Base-by-base conservation (phyloP, 192 early-diverging fungal genomes). In the Mycoemilia scoparia region DNA sequence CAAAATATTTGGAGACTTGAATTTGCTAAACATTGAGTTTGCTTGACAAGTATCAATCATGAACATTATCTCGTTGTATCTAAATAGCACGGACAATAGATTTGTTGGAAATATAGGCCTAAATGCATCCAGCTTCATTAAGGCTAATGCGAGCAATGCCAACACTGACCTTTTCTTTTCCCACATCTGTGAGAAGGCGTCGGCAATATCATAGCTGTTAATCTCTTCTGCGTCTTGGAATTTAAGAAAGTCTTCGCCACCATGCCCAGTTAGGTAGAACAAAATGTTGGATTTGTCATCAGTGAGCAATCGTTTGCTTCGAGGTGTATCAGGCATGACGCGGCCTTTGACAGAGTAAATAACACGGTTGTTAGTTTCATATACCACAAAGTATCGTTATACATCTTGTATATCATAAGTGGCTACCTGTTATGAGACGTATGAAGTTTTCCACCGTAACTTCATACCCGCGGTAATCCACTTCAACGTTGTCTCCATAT, bases 21-120 rank as follows among this genome's bases (percentile, higher is more conserved):
- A 82, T 45, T 80, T 75, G 49, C 71, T 74, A 39, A 81, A 98
- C 84, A 98, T 87, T 6, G 90, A 87, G 40, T 87, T 89, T 4
- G 95, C 95, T 57, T 98, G 95, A 40, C 95, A 98, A 1, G 95
- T 98, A 48, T 98, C 95, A 32, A 90, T 84, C 69, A 98, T 82
- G 54, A 98, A 96, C 40, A 98, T 67, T n/a, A 98, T 78, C 65
- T 98, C 95, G 49, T 89, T 76, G 57, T 98, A 98, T 49, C 79
- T 57, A n/a, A n/a, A n/a, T n/a, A n/a, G n/a, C n/a, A n/a, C n/a
- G n/a, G n/a, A n/a, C n/a, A n/a, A n/a, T n/a, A n/a, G n/a, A n/a
- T n/a, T n/a, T n/a, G n/a, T n/a, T n/a, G n/a, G n/a, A n/a, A n/a
- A n/a, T n/a, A n/a, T n/a, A n/a, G n/a, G n/a, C n/a, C n/a, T n/a